Conservation (phyloP, 352 stramenopile genomes). For the Globisporangium heterothallicum region DNA sequence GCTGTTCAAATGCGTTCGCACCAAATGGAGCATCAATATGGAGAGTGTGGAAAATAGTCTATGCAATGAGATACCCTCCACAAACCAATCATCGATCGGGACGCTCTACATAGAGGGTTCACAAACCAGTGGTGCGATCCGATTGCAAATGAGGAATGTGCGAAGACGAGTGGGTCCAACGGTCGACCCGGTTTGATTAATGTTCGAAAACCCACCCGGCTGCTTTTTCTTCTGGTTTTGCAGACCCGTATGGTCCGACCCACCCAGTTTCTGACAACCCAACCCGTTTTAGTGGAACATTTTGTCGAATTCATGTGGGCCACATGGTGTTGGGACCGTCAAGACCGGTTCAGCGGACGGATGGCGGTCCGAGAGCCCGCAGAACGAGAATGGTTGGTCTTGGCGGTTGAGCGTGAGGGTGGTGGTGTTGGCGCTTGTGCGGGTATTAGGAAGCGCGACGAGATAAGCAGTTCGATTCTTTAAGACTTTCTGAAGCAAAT, state of each 20-base stretch:
- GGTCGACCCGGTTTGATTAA: no score
- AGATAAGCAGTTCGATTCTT: constrained; percentile 77
- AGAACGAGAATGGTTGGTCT: constrained; percentile 20
- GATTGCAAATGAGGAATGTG: no score
- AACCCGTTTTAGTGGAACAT: no score
- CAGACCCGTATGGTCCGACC: not conserved
- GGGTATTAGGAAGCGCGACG: constrained; percentile 4
- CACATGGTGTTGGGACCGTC: not conserved
- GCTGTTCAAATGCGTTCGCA: no score
- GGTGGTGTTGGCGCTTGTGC: constrained; percentile 4
- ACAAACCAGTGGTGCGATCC: no score
- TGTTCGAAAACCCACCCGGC: not conserved
- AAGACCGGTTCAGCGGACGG: not conserved
- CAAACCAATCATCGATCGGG: no score
- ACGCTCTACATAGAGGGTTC: no score
- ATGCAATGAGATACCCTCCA: no score
- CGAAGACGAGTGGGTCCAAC: no score
- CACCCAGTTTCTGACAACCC: not conserved
- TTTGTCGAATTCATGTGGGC: not conserved
- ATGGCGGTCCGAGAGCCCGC: constrained; percentile 3
- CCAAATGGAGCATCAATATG: no score
- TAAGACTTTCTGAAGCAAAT: constrained; percentile 83
- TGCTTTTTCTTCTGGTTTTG: not conserved
- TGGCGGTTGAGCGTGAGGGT: constrained; percentile 7
- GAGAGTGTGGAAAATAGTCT: no score